Percentiles rank a stretch among this genome's conserved stretches.
These are phyloP conservation scores for Tolypocladium ophioglossoides DNA, from an alignment of 2,329 filamentous ascomycete species.

Conservation along the genomic window DNA sequence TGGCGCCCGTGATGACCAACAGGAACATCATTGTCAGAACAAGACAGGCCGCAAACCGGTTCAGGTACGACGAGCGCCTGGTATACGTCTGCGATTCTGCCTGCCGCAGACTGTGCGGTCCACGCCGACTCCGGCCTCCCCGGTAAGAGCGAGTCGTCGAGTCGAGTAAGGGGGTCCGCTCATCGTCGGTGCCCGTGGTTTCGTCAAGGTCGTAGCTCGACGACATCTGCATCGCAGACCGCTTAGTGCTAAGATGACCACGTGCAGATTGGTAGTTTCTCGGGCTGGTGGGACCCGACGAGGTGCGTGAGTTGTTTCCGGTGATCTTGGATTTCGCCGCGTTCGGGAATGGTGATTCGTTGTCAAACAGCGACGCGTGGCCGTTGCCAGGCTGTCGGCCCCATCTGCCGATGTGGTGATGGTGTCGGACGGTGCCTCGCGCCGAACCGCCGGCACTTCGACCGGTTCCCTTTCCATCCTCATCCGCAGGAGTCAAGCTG, in stretches of 20 bases:
- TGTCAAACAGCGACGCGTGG: conserved; percentile 64
- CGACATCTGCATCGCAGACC: conserved; percentile 48
- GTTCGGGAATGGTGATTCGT: conserved; percentile 68
- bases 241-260: conserved; percentile 28
- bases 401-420: conserved; percentile 65
- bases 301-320: conserved; percentile 44
- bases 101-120: conserved; percentile 49
- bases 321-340: conserved; percentile 53
- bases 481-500: conserved; percentile 45
- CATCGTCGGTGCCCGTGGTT: conserved; percentile 68
- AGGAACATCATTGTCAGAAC: conserved; percentile 74
- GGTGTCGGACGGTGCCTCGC: conserved; percentile 60
- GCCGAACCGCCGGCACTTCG: conserved; percentile 52
- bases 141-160: conserved; percentile 47
- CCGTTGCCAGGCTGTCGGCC: conserved; percentile 57
- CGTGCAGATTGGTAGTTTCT: conserved; percentile 35
- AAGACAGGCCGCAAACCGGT: conserved; percentile 75
- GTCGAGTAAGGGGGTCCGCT: conserved; percentile 70
- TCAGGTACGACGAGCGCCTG: conserved; percentile 51
- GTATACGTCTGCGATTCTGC: conserved; percentile 64
- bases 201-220: conserved; percentile 72
- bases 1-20: conserved; percentile 71
- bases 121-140: conserved; percentile 47
- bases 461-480: conserved; percentile 53
- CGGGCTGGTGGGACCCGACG: conserved; percentile 62